Evolutionary conservation across 768 basidiomycete genomes (phyloP).

Genomic region (Lactifluus subvellereus): DNA sequence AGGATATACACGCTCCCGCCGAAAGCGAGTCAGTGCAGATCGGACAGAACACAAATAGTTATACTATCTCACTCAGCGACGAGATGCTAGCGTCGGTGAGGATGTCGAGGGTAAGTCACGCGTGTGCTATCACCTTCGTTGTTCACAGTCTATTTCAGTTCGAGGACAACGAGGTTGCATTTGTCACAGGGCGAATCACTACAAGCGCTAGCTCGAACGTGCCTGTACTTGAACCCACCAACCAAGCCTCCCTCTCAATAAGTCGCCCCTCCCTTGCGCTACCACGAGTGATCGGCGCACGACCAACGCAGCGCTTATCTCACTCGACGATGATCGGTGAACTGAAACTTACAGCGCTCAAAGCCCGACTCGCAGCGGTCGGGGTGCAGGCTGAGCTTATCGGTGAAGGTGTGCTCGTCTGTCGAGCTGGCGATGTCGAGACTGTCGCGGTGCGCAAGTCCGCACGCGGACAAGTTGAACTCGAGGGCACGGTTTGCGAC

Average conservation of each 20-base stretch:
- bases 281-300: constrained; percentile 54
- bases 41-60: constrained; percentile 93
- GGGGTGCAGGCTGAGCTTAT: constrained; percentile 89
- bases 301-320: constrained; percentile 61
- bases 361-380: constrained; percentile 65
- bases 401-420: constrained; percentile 95
- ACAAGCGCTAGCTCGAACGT: constrained; percentile 83
- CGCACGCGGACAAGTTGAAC: constrained; percentile 74
- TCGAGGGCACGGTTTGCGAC: constrained; percentile 85
- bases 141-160: constrained; percentile 49
- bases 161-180: constrained; percentile 96
- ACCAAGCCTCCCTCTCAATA: constrained; percentile 17
- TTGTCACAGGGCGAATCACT: constrained; percentile 82
- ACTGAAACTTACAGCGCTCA: constrained; percentile 84
- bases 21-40: constrained; percentile 79
- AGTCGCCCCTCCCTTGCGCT: constrained; percentile 24
- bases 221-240: constrained; percentile 74
- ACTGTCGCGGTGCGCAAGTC: constrained; percentile 87
- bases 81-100: constrained; percentile 70
- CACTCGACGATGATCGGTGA: constrained; percentile 97
- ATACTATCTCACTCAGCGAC: constrained; percentile 91
- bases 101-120: constrained; percentile 71
- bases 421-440: constrained; percentile 61
- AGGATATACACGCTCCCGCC: constrained; percentile 79
- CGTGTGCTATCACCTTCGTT: constrained; percentile 3